A percentile compares a stretch with the other conserved stretches of the same genome.
Conservation (phyloP, 495 filamentous ascomycete genomes). For the Penicillium bovifimosum region DNA sequence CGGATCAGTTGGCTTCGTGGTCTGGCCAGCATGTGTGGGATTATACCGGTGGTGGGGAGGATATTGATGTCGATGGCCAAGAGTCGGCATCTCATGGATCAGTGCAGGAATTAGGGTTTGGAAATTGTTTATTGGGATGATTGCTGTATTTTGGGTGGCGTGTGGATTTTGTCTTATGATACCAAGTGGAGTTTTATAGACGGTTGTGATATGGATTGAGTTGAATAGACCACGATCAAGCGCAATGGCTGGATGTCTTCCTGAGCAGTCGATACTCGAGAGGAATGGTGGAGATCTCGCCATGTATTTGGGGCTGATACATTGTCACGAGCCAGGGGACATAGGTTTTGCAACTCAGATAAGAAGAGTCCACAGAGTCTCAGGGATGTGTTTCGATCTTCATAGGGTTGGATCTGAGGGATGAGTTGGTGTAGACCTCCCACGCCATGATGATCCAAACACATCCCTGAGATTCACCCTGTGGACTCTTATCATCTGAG, state of each 20-base stretch:
- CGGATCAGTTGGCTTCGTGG: constrained; percentile 13
- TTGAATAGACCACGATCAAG: background rate
- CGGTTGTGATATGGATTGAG: background rate
- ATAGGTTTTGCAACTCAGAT: too few relatives aligned
- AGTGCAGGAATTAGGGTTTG: constrained; percentile 8
- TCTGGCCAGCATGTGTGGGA: constrained; percentile 18
- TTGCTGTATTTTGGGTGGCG: background rate
- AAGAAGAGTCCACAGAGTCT: too few relatives aligned
- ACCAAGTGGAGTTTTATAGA: constrained; percentile 17
- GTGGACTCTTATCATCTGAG: too few relatives aligned
- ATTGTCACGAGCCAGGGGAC: too few relatives aligned
- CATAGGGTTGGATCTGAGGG: too few relatives aligned
- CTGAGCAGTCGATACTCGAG: too few relatives aligned
- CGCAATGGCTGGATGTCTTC: background rate
- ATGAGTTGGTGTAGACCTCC: too few relatives aligned
- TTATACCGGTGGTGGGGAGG: constrained; percentile 3
- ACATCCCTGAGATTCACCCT: too few relatives aligned
- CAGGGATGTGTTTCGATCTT: too few relatives aligned
- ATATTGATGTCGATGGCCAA: constrained; percentile 7
- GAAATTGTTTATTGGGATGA: constrained; percentile 9
- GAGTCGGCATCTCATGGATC: constrained; percentile 5
- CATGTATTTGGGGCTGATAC: too few relatives aligned
- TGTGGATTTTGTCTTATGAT: constrained; percentile 6
- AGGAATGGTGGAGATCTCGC: too few relatives aligned
- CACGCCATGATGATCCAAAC: too few relatives aligned